Percentiles rank a stretch among this genome's conserved stretches.
These are phyloP conservation scores for Vinca minor DNA, from an alignment of 257 asterid species.

Conservation along the genomic window DNA sequence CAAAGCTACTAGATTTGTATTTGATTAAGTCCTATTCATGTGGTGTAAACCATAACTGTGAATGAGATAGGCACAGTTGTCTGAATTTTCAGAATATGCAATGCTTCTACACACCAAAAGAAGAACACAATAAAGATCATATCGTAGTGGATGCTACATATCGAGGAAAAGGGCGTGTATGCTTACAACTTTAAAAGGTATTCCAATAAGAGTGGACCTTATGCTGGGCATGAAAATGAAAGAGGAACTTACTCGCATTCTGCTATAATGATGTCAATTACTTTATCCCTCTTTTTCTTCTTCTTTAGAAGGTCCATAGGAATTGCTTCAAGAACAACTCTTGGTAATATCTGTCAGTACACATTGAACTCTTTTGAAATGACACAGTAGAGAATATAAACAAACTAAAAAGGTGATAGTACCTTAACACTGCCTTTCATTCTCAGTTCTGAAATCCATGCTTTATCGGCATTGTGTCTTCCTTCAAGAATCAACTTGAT, in stretches of 20 bases:
- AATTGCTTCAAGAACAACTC: slow-evolving; percentile 77
- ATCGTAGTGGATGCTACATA: background rate
- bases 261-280: slow-evolving; percentile 48
- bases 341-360: slow-evolving; percentile 57
- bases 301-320: slow-evolving; percentile 65
- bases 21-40: background rate
- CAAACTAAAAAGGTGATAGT: background rate
- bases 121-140: background rate
- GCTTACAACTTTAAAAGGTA: background rate
- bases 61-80: background rate
- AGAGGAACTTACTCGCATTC: slow-evolving; percentile 68
- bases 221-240: slow-evolving; percentile 11
- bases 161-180: background rate
- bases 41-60: background rate
- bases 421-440: slow-evolving; percentile 63
- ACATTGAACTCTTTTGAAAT: background rate
- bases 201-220: background rate
- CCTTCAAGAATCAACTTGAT: slow-evolving; percentile 67
- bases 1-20: background rate
- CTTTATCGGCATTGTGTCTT: slow-evolving; percentile 82
- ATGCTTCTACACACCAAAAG: background rate
- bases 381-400: background rate
- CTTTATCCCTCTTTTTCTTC: slow-evolving; percentile 58
- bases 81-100: background rate
- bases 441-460: slow-evolving; percentile 67